Evolutionary conservation across 306 rosid species (phyloP).

Genomic region (Oemleria cerasiformis): DNA sequence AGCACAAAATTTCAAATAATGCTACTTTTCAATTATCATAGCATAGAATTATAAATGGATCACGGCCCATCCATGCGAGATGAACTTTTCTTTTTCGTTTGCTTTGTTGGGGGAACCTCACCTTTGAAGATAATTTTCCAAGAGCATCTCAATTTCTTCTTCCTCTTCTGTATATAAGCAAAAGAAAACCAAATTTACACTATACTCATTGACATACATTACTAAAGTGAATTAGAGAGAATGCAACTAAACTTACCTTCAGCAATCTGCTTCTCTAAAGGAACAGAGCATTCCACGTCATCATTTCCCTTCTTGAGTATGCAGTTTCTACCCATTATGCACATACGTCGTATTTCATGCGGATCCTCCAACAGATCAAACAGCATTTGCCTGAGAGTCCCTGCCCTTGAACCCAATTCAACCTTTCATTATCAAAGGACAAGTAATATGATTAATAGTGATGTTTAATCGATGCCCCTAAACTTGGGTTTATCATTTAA

Average conservation of each 20-base stretch:
- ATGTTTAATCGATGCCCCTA: slow-evolving; percentile 9
- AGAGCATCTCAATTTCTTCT: slow-evolving; percentile 99
- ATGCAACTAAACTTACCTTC: slow-evolving; percentile 54
- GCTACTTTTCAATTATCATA: neutral
- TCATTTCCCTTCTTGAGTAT: slow-evolving; percentile 50
- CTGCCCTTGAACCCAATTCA: slow-evolving; percentile 94
- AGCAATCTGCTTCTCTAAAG: slow-evolving; percentile 80
- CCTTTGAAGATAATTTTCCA: slow-evolving; percentile 99
- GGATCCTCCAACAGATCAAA: slow-evolving; percentile 96
- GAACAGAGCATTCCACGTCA: slow-evolving; percentile 65
- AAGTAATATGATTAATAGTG: slow-evolving; percentile 8
- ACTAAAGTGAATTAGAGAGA: slow-evolving; percentile 9
- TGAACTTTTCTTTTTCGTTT: neutral
- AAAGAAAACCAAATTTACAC: slow-evolving; percentile 26
- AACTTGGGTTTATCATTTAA: slow-evolving; percentile 9
- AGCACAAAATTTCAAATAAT: neutral
- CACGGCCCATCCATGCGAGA: neutral
- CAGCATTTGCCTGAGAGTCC: slow-evolving; percentile 92
- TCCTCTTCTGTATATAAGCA: slow-evolving; percentile 72
- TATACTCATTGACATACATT: slow-evolving; percentile 8
- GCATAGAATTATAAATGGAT: neutral
- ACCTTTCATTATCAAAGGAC: slow-evolving; percentile 49
- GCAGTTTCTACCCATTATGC: slow-evolving; percentile 92
- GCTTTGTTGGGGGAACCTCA: slow-evolving; percentile 10
- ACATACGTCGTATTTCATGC: slow-evolving; percentile 75